Evolutionary conservation across 805 yeast genomes (phyloP).

Genomic region (Saturnispora galanensis): DNA sequence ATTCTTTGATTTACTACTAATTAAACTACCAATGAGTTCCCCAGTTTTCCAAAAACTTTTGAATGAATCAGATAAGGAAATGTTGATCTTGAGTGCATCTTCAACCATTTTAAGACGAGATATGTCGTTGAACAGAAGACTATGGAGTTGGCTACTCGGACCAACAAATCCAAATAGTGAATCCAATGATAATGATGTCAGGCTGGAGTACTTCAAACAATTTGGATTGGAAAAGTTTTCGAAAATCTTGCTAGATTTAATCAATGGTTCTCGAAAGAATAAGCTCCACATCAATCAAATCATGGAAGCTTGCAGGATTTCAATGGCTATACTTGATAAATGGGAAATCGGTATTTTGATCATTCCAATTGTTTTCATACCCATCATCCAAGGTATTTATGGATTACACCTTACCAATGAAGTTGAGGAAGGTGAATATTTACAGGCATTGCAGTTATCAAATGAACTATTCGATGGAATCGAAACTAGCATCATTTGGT

Average conservation of each 20-base stretch:
- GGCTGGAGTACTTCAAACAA: constrained; percentile 49
- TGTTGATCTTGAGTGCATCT: constrained; percentile 54
- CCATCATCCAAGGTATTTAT: constrained; percentile 46
- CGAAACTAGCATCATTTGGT: constrained; percentile 75
- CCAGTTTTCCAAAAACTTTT: constrained; percentile 41
- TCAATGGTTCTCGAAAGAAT: constrained; percentile 26
- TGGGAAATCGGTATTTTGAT: constrained; percentile 87
- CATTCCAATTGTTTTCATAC: constrained; percentile 60
- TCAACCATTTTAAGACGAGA: constrained; percentile 69
- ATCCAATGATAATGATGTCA: constrained; percentile 11
- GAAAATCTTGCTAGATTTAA: constrained; percentile 42
- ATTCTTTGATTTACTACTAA: constrained; percentile 67
- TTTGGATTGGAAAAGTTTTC: constrained; percentile 45
- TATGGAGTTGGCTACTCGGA: constrained; percentile 91
- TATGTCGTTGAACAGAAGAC: constrained; percentile 87
- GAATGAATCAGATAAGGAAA: constrained; percentile 43
- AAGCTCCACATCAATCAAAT: constrained; percentile 24
- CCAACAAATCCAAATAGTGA: constrained; percentile 37
- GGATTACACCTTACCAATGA: constrained; percentile 13
- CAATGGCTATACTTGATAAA: constrained; percentile 72
- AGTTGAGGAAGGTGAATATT: constrained; percentile 20
- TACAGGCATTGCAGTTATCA: constrained; percentile 48
- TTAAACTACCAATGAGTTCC: constrained; percentile 57
- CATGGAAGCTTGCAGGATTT: constrained; percentile 50
- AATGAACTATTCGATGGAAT: constrained; percentile 74